These are phyloP conservation scores for Annona squamosa DNA, from an alignment of 164 flowering plant genomes.

Conservation along the genomic window DNA sequence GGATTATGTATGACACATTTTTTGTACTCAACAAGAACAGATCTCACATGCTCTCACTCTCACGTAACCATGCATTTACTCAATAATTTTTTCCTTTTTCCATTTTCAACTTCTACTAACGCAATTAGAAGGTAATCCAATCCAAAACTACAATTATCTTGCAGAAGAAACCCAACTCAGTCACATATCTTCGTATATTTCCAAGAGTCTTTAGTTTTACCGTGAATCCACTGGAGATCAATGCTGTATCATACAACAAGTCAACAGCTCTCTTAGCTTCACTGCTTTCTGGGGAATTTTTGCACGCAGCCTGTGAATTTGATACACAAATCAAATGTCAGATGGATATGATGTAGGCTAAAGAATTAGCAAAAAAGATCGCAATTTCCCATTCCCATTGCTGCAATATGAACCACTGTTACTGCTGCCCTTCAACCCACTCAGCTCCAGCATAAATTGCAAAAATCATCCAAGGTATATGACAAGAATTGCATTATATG, in stretches of 20 bases:
- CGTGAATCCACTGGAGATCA: slow-evolving; percentile 89
- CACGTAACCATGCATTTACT: too few relatives aligned
- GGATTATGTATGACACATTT: background rate
- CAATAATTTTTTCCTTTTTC: too few relatives aligned
- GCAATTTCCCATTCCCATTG: background rate
- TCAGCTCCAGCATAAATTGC: too few relatives aligned
- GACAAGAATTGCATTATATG: too few relatives aligned
- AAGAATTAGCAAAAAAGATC: background rate
- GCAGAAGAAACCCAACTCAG: background rate
- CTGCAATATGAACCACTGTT: background rate
- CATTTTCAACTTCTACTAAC: too few relatives aligned
- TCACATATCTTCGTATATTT: too few relatives aligned
- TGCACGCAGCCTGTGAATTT: slow-evolving; percentile 84
- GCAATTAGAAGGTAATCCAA: too few relatives aligned
- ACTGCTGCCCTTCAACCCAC: background rate
- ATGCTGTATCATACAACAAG: slow-evolving; percentile 83
- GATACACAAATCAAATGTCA: background rate
- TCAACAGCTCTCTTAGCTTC: slow-evolving; percentile 88
- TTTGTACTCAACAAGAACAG: background rate
- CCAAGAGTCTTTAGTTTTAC: slow-evolving; percentile 30
- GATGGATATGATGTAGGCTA: background rate
- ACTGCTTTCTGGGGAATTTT: slow-evolving; percentile 61
- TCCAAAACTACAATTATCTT: too few relatives aligned
- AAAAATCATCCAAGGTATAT: too few relatives aligned
- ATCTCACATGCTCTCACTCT: background rate